Base-by-base conservation (phyloP, 768 basidiomycete genomes). In the Podaxis sp. region DNA sequence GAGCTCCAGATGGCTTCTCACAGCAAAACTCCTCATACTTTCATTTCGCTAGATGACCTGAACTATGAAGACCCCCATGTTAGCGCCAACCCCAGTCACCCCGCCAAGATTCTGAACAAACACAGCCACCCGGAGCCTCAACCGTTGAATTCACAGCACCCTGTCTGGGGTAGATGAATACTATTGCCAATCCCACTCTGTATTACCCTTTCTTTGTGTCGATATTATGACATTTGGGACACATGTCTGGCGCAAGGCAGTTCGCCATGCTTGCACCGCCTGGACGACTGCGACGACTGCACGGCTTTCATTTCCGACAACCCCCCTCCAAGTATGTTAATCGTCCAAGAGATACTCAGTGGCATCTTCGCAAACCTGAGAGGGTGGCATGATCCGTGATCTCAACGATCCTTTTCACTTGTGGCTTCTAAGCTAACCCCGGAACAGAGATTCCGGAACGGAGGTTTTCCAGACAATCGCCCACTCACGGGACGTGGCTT, bases 251-350 rank as follows among this genome's bases (percentile, higher is more conserved):
- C 59, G 32, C 50, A 37, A 55, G 59, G 59, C 59, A 13, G 21
- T n/a, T 32, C 42, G 14, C 50, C 59, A 55, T 47, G 59, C 52
- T 61, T n/a, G 44, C 42, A 47, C 51, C 59, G 48, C 59, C 59
- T 61, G 53, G 44, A 40, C n/a, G 44, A 21, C 59, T 54, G 53
- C 44, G 52, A 61, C 47, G 23, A 54, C 28, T 47, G 59, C 21
- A 37, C 52, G 59, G 44, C 18, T 55, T 61, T 61, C 51, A 61
- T 61, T 35, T 61, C 59, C 59, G 59, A 50, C 25, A n/a, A 35
- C 3, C 23, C 28, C 36, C 59, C 59, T 38, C 42, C 46, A 25
- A 38, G 16, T 27, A 6, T n/a, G 37, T 21, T 48, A 37, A 5
- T 16, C 18, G 23, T 38, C n/a, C 40, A 40, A 27, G 23, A 32